Evolutionary conservation across 129 eudicot species (phyloP).

Genomic region (Sambucus nigra): DNA sequence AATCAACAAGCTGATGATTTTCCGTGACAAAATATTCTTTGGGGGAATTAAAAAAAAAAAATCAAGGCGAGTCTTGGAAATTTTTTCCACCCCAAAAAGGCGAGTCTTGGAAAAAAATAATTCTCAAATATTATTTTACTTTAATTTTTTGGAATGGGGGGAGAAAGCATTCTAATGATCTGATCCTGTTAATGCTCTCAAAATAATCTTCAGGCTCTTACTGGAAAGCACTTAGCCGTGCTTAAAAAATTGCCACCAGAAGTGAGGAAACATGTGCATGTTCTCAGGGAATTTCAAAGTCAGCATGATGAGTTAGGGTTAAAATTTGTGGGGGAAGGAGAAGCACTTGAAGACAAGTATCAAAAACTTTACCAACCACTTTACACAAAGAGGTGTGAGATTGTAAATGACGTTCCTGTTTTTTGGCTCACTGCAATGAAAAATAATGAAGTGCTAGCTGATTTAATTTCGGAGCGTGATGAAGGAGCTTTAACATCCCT

Average conservation of each 20-base stretch:
- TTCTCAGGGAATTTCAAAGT: constrained; percentile 35
- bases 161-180: too few relatives aligned
- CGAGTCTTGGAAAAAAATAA: too few relatives aligned
- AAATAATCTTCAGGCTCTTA: constrained; percentile 58
- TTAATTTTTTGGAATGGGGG: too few relatives aligned
- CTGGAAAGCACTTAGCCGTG: constrained; percentile 49
- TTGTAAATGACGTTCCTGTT: constrained; percentile 79
- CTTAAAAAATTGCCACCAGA: constrained; percentile 50
- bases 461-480: constrained; percentile 69
- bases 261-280: constrained; percentile 70
- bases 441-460: constrained; percentile 53
- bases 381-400: constrained; percentile 59
- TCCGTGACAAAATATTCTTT: too few relatives aligned
- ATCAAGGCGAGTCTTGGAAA: too few relatives aligned
- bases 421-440: constrained; percentile 82
- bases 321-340: constrained; percentile 64
- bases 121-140: too few relatives aligned
- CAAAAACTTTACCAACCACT: constrained; percentile 64
- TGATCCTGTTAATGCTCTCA: constrained; percentile 67
- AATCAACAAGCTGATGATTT: too few relatives aligned
- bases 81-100: too few relatives aligned
- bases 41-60: too few relatives aligned
- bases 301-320: constrained; percentile 74
- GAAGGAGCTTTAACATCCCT: constrained; percentile 66
- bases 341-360: constrained; percentile 69